A percentile compares a stretch with the other conserved stretches of the same genome.
phyloP scores from a whole-genome alignment of 108 stramenopile genomes.

The Cyclotella atomus region DNA sequence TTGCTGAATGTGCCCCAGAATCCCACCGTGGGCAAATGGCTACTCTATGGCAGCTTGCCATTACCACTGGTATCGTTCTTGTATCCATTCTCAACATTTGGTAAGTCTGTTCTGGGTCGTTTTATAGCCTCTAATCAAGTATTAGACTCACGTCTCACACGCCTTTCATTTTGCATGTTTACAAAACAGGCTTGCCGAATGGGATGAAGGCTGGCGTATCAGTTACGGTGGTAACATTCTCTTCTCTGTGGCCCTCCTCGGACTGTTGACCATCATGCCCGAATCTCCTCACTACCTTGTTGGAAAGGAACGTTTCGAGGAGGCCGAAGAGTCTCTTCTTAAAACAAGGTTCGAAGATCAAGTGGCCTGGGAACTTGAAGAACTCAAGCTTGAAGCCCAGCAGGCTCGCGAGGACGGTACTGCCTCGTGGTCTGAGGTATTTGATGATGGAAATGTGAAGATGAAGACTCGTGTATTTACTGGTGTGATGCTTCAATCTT shows the following conservation, averaged over 20 bases:
- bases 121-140: no score
- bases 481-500: constrained; percentile 18
- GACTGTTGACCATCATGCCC: constrained; percentile 39
- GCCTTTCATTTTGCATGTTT: no score
- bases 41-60: constrained; percentile 51
- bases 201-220: constrained; percentile 52
- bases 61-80: constrained; percentile 45
- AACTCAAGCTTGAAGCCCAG: constrained; percentile 18
- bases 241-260: constrained; percentile 36
- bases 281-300: constrained; percentile 55
- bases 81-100: constrained; percentile 34
- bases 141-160: no score
- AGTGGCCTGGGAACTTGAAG: constrained; percentile 28
- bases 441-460: constrained; percentile 12
- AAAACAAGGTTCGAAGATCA: constrained; percentile 36
- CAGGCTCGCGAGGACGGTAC: constrained; percentile 16
- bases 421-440: constrained; percentile 32
- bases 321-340: constrained; percentile 25
- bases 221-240: constrained; percentile 49
- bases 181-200: constrained; percentile 24
- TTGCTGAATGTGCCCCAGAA: constrained; percentile 48
- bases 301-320: constrained; percentile 30
- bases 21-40: constrained; percentile 32
- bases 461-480: constrained; percentile 27
- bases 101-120: not conserved